Base-by-base conservation (phyloP, 768 basidiomycete genomes). In the Stropharia rugosoannulata region DNA sequence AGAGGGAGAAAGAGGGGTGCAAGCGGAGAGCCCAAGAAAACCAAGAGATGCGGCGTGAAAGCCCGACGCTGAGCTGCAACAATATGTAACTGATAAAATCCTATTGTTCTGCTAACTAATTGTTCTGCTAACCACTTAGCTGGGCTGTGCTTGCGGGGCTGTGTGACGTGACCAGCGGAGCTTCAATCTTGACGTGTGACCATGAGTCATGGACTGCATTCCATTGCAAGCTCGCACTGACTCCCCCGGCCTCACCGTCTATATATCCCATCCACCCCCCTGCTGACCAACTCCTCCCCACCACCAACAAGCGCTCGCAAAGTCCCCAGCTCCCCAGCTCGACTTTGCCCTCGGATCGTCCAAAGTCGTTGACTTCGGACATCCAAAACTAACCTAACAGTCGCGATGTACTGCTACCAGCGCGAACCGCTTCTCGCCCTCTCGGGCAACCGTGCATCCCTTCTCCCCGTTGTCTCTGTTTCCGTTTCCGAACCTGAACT, bases 331-430 rank as follows among this genome's bases (percentile, higher is more conserved):
- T 41, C 43, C 58, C 60, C 71, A 76, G 76, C 68, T 59, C 68
- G 70, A 66, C 70, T 71, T 69, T 72, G 69, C 67, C 55, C 64
- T 63, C 58, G 74, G 76, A 76, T 77, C 58, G 70, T 72, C 70
- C 80, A 76, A 78, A 71, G 74, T 77, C 72, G 18, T 66, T 70
- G 69, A 64, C 64, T 75, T 62, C 69, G 73, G 73, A 63, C 67
- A 64, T 74, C 75, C 75, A 66, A 56, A 52, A 63, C 56, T 65
- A 37, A 66, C 67, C 58, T 43, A 54, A 55, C 59, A 62, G 54
- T 64, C 70, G 64, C 69, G 65, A 85, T 85, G 84, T 76, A 58
- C 58, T 63, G 10, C 38, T 64, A 11, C 38, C 54, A 42, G 44
- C 22, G 47, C 48, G 46, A 48, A 56, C 60, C 64, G 46, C 61